Percentiles rank a stretch among this genome's conserved stretches.
Conservation (phyloP, 2,329 filamentous ascomycete genomes). For the Pseudodiploospora longispora region DNA sequence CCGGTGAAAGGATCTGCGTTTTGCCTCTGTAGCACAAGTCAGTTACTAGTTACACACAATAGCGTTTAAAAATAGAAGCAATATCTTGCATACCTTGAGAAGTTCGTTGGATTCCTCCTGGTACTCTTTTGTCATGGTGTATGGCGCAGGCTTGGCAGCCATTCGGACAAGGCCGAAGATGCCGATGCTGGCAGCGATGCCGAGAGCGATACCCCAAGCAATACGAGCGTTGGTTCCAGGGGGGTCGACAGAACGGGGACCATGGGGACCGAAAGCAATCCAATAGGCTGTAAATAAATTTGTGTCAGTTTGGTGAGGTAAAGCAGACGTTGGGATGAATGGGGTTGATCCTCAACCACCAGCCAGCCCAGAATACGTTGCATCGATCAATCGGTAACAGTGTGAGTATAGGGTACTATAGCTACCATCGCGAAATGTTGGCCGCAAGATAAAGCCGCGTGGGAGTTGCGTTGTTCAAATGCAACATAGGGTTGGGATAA, state of each 20-base stretch:
- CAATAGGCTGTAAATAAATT: slow-evolving; percentile 71
- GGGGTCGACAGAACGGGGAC: slow-evolving; percentile 74
- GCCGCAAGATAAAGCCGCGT: not conserved
- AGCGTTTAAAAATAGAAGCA: not conserved
- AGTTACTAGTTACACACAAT: not conserved
- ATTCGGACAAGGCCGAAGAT: slow-evolving; percentile 67
- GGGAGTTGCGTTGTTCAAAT: too few relatives aligned
- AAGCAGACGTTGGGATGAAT: not conserved
- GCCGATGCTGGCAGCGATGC: slow-evolving; percentile 56
- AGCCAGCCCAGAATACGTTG: not conserved
- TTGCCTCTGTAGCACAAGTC: slow-evolving; percentile 53
- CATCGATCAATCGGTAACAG: not conserved
- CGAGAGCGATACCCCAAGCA: slow-evolving; percentile 61
- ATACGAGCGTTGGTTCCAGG: slow-evolving; percentile 80
- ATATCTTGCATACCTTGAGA: slow-evolving; percentile 59
- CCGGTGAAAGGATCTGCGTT: slow-evolving; percentile 81
- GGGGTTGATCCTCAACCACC: not conserved
- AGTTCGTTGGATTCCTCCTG: slow-evolving; percentile 94
- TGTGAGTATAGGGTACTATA: too few relatives aligned
- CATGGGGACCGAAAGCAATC: slow-evolving; percentile 96
- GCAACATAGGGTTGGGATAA: not conserved
- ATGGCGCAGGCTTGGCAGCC: slow-evolving; percentile 64
- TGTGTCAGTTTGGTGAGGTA: slow-evolving; percentile 25
- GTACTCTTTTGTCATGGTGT: slow-evolving; percentile 94
- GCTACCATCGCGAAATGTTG: too few relatives aligned